These are phyloP conservation scores for Diaporthe aspalathi DNA, from an alignment of 2,329 filamentous ascomycete species.

Conservation along the genomic window DNA sequence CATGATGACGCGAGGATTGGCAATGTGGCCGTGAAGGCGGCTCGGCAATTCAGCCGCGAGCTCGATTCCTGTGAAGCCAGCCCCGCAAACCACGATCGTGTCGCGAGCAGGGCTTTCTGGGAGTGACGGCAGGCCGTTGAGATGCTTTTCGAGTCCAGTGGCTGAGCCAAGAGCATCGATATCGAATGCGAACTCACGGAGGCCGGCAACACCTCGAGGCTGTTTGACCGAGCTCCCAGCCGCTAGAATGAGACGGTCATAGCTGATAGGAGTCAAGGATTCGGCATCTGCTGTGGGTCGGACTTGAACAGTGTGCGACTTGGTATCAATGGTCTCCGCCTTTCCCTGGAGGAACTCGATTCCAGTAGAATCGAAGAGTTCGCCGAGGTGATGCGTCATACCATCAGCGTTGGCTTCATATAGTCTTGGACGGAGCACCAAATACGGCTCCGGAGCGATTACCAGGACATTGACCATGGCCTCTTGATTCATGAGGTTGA, in stretches of 20 bases:
- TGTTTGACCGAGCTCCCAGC: conserved; percentile 9
- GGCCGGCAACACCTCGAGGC: neutral
- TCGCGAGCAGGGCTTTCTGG: neutral
- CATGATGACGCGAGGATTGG: conserved; percentile 1
- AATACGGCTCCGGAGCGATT: neutral
- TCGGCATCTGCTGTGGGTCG: neutral
- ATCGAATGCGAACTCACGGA: conserved; percentile 4
- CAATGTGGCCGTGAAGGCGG: neutral
- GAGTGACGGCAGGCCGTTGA: neutral
- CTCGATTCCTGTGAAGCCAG: conserved; percentile 12
- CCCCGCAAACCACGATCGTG: conserved; percentile 4
- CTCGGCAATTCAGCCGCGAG: conserved; percentile 12
- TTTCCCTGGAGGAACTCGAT: neutral
- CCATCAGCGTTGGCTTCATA: conserved; percentile 10
- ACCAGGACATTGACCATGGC: neutral
- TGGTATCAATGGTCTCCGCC: neutral
- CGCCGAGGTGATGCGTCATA: neutral
- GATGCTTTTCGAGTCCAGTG: neutral
- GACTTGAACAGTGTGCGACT: neutral
- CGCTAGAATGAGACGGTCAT: conserved; percentile 15
- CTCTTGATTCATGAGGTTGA: neutral
- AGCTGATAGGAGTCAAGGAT: neutral
- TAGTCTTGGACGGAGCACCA: conserved; percentile 12
- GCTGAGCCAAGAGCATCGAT: neutral
- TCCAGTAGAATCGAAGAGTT: neutral